phyloP scores from a whole-genome alignment of 2,329 filamentous ascomycete species.

The Pezicula radicicola region DNA sequence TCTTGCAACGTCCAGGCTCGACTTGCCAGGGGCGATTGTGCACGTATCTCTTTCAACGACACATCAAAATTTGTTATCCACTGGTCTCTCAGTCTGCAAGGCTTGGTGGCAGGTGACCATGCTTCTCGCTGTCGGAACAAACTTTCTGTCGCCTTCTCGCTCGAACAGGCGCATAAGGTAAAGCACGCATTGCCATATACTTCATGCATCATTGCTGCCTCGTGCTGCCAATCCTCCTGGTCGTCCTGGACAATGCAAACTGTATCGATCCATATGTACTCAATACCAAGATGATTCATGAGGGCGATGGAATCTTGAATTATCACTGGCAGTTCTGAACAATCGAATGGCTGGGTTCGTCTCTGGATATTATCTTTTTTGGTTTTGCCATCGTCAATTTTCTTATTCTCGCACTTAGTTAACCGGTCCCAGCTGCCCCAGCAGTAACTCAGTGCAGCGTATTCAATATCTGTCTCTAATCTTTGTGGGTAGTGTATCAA shows the following conservation, averaged over 20 bases:
- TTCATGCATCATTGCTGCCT: conserved; percentile 10
- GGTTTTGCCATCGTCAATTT: neutral
- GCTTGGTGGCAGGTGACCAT: neutral
- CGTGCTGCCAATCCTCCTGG: conserved; percentile 7
- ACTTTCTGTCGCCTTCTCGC: neutral
- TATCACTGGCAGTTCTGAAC: conserved; percentile 3
- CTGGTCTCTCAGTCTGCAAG: neutral
- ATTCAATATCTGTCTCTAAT: neutral
- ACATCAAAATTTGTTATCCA: neutral
- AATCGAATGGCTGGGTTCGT: neutral
- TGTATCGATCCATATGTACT: conserved; percentile 12
- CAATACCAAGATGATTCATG: conserved; percentile 1
- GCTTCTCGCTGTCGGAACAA: neutral
- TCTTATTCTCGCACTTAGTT: conserved; percentile 10
- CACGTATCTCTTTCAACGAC: neutral
- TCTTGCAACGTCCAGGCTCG: neutral
- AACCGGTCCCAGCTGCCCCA: conserved; percentile 9
- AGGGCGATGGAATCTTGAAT: conserved; percentile 3
- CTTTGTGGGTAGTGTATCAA: neutral
- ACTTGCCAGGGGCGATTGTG: neutral
- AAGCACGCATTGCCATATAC: conserved; percentile 9
- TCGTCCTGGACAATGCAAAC: conserved; percentile 16
- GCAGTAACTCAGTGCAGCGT: conserved; percentile 13
- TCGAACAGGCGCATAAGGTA: conserved; percentile 1
- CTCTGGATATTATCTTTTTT: neutral